Percentiles rank a stretch among this genome's conserved stretches.
Conservation (phyloP, 129 eudicot genomes). For the Mikania micrantha region DNA sequence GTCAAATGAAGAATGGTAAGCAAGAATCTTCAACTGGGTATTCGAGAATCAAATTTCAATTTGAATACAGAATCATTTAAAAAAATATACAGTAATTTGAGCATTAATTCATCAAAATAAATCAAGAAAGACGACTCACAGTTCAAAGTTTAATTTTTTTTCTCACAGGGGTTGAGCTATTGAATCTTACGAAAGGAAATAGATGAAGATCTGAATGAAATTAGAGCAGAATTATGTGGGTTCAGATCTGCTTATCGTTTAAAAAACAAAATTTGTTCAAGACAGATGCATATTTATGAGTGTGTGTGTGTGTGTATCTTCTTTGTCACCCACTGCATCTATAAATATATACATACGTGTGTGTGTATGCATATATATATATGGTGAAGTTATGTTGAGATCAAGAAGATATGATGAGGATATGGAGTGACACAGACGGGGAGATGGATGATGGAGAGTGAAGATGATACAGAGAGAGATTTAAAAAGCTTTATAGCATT, state of each 20-base stretch:
- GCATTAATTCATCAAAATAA: neutral
- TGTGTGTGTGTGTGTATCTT: neutral
- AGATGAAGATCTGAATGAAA: conserved; percentile 34
- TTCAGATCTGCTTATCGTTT: conserved; percentile 59
- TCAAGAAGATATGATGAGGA: conserved; percentile 3
- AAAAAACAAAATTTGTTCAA: conserved; percentile 16
- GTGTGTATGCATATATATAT: neutral
- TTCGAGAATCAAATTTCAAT: neutral
- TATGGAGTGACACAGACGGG: neutral
- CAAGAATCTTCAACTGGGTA: conserved; percentile 1
- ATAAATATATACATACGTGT: neutral
- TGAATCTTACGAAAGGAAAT: conserved; percentile 20
- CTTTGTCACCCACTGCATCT: no score
- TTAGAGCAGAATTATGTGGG: conserved; percentile 15
- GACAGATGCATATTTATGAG: neutral
- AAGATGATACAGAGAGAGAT: conserved; percentile 7
- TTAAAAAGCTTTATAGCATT: no score
- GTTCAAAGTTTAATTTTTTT: no score
- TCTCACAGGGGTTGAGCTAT: conserved; percentile 30
- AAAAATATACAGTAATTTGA: no score
- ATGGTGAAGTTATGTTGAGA: conserved; percentile 4
- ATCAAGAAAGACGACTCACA: conserved; percentile 21
- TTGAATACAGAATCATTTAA: no score
- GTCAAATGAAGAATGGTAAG: conserved; percentile 26
- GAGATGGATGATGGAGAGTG: conserved; percentile 12